phyloP scores from a whole-genome alignment of 345 rosid genomes.

The Camelina neglecta region DNA sequence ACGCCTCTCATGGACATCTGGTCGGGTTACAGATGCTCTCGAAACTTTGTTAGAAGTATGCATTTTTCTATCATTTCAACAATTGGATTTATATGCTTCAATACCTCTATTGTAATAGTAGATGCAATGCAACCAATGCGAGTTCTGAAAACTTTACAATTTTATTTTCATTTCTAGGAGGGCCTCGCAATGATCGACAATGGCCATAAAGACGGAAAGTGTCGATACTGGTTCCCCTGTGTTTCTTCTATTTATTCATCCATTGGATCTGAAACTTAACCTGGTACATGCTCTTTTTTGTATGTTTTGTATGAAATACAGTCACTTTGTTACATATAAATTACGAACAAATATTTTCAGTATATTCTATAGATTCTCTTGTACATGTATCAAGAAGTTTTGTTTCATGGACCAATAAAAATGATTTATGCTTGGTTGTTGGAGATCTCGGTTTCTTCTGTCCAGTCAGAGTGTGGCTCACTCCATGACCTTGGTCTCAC shows the following conservation, averaged over 20 bases:
- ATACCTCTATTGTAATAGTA: neutral
- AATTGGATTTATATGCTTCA: neutral
- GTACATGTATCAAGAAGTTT: slow-evolving; percentile 37
- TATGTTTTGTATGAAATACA: slow-evolving; percentile 1
- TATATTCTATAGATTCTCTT: slow-evolving; percentile 9
- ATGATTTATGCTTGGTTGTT: slow-evolving; percentile 40
- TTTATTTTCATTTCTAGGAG: slow-evolving; percentile 53
- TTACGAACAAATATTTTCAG: neutral
- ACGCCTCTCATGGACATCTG: slow-evolving; percentile 81
- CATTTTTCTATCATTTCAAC: slow-evolving; percentile 17
- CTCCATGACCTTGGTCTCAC: slow-evolving; percentile 85
- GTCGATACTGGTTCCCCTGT: slow-evolving; percentile 91
- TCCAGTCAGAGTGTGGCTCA: slow-evolving; percentile 73
- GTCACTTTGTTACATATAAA: slow-evolving; percentile 21
- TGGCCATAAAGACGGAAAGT: slow-evolving; percentile 74
- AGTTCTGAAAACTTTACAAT: slow-evolving; percentile 43
- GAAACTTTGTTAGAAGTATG: slow-evolving; percentile 76
- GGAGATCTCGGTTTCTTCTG: slow-evolving; percentile 50
- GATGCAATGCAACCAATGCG: slow-evolving; percentile 21
- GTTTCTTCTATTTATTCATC: slow-evolving; percentile 67
- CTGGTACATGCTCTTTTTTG: slow-evolving; percentile 6
- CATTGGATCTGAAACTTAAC: slow-evolving; percentile 48
- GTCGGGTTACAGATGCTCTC: slow-evolving; percentile 80
- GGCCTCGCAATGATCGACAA: slow-evolving; percentile 93
- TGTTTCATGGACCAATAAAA: neutral